Evolutionary conservation across 2,329 filamentous ascomycete species (phyloP).

Genomic region (Colletotrichum sp.): DNA sequence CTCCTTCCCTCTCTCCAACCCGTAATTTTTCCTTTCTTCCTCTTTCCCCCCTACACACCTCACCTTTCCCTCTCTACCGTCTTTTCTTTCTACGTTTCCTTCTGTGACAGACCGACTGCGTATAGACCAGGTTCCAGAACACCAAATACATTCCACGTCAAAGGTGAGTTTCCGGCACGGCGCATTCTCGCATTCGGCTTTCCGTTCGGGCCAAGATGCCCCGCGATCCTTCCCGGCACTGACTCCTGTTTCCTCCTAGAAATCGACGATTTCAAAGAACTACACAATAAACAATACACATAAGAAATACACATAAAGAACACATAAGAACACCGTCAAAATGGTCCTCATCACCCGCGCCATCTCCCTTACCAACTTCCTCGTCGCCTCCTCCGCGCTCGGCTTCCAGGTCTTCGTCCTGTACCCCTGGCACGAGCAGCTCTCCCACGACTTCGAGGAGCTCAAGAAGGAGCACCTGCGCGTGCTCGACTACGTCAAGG

Average conservation of each 20-base stretch:
- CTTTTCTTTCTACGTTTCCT: background rate
- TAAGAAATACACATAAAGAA: background rate
- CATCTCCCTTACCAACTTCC: slow-evolving; percentile 69
- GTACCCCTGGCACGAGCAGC: slow-evolving; percentile 73
- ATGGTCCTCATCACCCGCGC: slow-evolving; percentile 44
- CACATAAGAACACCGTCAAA: background rate
- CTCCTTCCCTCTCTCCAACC: background rate
- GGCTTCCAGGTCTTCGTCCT: slow-evolving; percentile 73
- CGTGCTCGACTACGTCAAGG: slow-evolving; percentile 41
- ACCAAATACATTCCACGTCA: background rate
- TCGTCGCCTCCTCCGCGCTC: slow-evolving; percentile 68
- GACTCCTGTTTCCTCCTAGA: background rate
- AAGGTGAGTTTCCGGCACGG: background rate
- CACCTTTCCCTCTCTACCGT: background rate
- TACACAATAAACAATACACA: background rate
- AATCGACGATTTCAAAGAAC: background rate
- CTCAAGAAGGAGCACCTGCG: slow-evolving; percentile 63
- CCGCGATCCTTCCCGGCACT: background rate
- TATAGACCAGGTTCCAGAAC: background rate
- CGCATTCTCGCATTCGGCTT: background rate
- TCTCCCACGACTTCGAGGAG: slow-evolving; percentile 65
- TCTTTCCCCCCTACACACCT: background rate
- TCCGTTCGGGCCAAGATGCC: slow-evolving; percentile 3
- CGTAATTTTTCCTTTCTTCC: background rate
- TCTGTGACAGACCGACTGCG: background rate